These are phyloP conservation scores for Fomes fomentarius DNA, from an alignment of 1,284 basidiomycete species.

Conservation along the genomic window DNA sequence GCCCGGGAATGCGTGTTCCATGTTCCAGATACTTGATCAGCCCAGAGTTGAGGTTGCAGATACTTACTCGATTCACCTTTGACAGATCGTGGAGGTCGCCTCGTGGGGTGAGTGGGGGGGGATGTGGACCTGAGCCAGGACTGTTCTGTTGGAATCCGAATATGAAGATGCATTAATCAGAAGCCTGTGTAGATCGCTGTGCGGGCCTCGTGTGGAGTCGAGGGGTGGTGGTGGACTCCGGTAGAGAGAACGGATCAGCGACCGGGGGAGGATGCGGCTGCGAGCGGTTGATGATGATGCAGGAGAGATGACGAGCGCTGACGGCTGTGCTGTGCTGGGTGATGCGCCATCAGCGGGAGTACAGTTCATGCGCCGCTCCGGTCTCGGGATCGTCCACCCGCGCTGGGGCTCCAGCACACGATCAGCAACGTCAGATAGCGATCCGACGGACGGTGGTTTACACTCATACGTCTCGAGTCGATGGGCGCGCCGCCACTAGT, in stretches of 20 bases:
- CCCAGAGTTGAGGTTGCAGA: no score
- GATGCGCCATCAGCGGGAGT: conserved; percentile 20
- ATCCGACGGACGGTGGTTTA: conserved; percentile 2
- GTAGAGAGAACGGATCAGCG: not conserved
- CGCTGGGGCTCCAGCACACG: not conserved
- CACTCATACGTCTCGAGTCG: not conserved
- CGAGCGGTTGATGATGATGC: no score
- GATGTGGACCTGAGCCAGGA: no score
- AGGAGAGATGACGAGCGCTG: not conserved
- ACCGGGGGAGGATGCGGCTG: not conserved
- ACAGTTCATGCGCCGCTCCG: conserved; percentile 1
- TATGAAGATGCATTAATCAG: not conserved
- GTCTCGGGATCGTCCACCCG: conserved; percentile 3
- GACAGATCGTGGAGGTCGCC: not conserved
- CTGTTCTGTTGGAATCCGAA: no score
- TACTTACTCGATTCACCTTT: no score
- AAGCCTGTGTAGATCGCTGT: not conserved
- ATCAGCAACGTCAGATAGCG: conserved; percentile 10
- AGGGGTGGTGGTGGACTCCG: no score
- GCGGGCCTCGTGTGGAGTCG: no score
- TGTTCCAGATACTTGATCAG: not conserved
- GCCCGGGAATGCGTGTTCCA: not conserved
- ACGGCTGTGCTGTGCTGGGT: conserved; percentile 13
- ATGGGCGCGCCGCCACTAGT: no score
- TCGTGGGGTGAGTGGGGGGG: no score